Evolutionary conservation across 2,329 filamentous ascomycete species (phyloP).

Genomic region (Aspergillus fijiensis): DNA sequence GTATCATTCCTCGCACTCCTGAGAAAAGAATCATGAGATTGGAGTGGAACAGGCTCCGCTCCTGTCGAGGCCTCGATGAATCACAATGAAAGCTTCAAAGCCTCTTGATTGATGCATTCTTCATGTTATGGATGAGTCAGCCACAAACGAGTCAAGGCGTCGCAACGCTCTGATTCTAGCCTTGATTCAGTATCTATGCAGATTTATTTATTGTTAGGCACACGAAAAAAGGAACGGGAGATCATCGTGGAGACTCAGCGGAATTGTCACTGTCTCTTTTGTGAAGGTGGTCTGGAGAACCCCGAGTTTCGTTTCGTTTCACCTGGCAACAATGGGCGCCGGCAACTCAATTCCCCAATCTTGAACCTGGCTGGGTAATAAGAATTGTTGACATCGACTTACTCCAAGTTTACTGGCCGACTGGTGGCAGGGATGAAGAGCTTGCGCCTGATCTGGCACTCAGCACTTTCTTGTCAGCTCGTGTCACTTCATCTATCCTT

Average conservation of each 20-base stretch:
- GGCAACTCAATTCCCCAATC: not conserved
- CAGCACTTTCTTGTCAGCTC: not conserved
- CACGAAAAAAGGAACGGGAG: not conserved
- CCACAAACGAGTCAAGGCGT: not conserved
- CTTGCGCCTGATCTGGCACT: not conserved
- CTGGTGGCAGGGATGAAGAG: not conserved
- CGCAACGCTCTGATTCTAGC: not conserved
- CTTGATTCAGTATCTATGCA: not conserved
- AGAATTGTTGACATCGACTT: not conserved
- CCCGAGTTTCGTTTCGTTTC: not conserved
- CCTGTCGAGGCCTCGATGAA: not conserved
- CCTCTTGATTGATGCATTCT: not conserved
- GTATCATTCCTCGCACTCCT: not conserved
- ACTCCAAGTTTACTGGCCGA: too few relatives aligned
- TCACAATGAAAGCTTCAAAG: not conserved
- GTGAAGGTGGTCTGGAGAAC: not conserved
- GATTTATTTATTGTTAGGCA: not conserved
- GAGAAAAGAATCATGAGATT: not conserved
- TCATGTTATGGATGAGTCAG: not conserved
- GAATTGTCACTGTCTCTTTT: not conserved
- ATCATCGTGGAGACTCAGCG: not conserved
- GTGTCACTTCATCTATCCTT: not conserved
- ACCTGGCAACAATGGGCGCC: not conserved
- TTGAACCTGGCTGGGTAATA: not conserved
- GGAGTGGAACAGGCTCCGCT: not conserved